Evolutionary conservation across 805 yeast genomes (phyloP).

Genomic region (Candida coleopterorum): DNA sequence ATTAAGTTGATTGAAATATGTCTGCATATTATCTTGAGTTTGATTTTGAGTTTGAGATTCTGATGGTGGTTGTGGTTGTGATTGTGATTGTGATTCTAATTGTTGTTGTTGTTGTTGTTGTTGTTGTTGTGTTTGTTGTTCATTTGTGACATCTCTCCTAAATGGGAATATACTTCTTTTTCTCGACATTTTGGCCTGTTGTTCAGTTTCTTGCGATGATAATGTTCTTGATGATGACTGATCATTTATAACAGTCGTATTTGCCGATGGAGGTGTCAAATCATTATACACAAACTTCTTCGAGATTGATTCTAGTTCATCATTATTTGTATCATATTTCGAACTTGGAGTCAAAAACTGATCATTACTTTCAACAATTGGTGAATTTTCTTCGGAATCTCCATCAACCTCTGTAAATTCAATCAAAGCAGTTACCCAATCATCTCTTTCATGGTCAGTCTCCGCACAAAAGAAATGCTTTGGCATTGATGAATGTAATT

Average conservation of each 20-base stretch:
- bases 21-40: conserved; percentile 16
- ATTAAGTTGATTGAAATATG: conserved; percentile 31
- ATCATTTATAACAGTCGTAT: conserved; percentile 1
- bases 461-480: conserved; percentile 76
- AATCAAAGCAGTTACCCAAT: conserved; percentile 53
- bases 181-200: conserved; percentile 34
- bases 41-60: not conserved
- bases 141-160: conserved; percentile 11
- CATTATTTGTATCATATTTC: conserved; percentile 3
- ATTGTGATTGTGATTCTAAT: conserved; percentile 4
- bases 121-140: not conserved
- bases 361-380: conserved; percentile 3
- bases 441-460: conserved; percentile 68
- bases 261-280: not conserved
- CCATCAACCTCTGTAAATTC: conserved; percentile 22
- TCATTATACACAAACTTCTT: conserved; percentile 4
- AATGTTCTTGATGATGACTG: conserved; percentile 4
- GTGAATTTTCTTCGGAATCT: conserved; percentile 7
- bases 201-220: conserved; percentile 3
- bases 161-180: conserved; percentile 62
- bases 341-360: conserved; percentile 6
- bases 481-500: conserved; percentile 32
- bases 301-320: conserved; percentile 4
- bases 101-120: no score
- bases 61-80: not conserved